These are phyloP conservation scores for Triticum dicoccoides DNA, from an alignment of 176 grass and related monocot species.

Conservation along the genomic window DNA sequence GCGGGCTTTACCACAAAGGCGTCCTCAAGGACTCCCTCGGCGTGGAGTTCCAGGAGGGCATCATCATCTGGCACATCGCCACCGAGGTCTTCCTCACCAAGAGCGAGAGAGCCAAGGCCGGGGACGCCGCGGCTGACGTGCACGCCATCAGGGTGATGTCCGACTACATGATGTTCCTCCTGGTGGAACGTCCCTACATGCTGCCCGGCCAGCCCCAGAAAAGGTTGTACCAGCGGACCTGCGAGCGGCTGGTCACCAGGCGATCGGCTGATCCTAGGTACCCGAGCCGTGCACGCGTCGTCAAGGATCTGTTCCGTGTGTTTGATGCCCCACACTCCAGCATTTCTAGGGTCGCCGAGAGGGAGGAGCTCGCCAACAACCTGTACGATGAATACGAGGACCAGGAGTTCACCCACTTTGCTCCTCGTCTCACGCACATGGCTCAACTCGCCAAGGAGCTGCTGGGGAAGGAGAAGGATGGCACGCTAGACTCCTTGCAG, in stretches of 20 bases:
- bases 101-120: too few species aligned
- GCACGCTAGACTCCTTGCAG: rapidly evolving
- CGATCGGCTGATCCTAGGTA: neutral
- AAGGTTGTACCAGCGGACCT: neutral
- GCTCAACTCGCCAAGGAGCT: neutral
- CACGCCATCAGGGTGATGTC: too few species aligned
- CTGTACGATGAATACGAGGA: neutral
- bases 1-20: too few species aligned
- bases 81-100: too few species aligned
- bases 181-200: too few species aligned
- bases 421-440: neutral
- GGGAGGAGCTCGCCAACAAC: neutral
- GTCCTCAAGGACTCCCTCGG: too few species aligned
- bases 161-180: too few species aligned
- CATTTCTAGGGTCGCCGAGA: neutral
- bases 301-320: too few species aligned
- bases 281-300: too few species aligned
- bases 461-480: neutral
- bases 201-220: too few species aligned
- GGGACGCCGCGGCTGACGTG: rapidly evolving
- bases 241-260: neutral
- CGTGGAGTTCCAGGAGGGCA: too few species aligned
- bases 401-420: neutral
- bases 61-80: too few species aligned
- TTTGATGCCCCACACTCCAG: neutral